Evolutionary conservation across 1,284 basidiomycete genomes (phyloP).

Genomic region (Somion occarium): DNA sequence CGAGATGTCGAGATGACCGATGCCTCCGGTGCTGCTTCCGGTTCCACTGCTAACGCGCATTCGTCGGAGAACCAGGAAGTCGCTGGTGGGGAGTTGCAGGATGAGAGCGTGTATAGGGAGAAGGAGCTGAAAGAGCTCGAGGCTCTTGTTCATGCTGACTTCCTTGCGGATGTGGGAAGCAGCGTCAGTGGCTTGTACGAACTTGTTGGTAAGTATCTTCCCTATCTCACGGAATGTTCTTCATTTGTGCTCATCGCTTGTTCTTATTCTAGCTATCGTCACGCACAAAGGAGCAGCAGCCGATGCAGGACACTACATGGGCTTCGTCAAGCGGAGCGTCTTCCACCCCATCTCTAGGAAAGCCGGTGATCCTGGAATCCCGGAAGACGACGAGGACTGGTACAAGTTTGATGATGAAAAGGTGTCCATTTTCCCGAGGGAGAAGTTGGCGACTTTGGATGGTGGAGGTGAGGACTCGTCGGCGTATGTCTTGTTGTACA

Average conservation of each 20-base stretch:
- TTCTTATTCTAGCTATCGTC: constrained; percentile 66
- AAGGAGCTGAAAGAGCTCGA: constrained; percentile 65
- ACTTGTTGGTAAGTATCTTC: constrained; percentile 60
- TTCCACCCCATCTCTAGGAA: constrained; percentile 35
- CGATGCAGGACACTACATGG: constrained; percentile 92
- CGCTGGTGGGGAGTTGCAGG: constrained; percentile 43
- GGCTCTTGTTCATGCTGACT: constrained; percentile 55
- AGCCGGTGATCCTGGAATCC: constrained; percentile 16
- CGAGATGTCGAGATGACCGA: constrained; percentile 40
- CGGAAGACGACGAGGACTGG: constrained; percentile 72
- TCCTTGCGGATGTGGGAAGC: constrained; percentile 67
- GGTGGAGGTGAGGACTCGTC: constrained; percentile 84
- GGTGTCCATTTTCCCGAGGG: constrained; percentile 75
- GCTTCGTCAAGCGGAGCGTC: constrained; percentile 77
- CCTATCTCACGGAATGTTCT: not conserved
- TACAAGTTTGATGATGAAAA: constrained; percentile 94
- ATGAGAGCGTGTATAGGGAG: constrained; percentile 54
- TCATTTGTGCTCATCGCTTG: not conserved
- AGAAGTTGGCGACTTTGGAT: constrained; percentile 80
- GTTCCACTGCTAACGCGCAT: constrained; percentile 18
- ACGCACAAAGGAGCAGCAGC: constrained; percentile 97
- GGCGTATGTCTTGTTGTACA: constrained; percentile 86
- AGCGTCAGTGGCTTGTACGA: constrained; percentile 81
- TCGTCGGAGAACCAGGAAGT: constrained; percentile 13
- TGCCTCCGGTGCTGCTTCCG: constrained; percentile 22